Conservation (phyloP, 768 basidiomycete species). For the Tylopilus vinaceipallidus region DNA sequence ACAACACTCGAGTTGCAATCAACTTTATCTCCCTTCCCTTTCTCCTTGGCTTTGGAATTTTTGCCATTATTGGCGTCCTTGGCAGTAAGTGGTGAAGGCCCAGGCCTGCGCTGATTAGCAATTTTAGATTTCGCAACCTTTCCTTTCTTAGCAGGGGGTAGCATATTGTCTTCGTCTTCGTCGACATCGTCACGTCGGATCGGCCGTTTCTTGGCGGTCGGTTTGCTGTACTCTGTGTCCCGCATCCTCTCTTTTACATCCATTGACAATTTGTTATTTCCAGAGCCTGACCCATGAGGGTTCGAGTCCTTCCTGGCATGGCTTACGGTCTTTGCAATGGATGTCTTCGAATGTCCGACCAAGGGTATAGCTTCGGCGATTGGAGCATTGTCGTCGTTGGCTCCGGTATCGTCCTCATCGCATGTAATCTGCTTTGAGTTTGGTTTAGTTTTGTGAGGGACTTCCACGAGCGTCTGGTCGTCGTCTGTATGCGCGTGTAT, state of each 20-base stretch:
- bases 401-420: not conserved
- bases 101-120: not conserved
- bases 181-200: slow-evolving; percentile 4
- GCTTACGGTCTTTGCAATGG: not conserved
- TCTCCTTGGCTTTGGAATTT: not conserved
- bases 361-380: not conserved
- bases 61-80: not conserved
- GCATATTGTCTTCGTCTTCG: not conserved
- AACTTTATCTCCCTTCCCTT: not conserved
- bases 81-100: not conserved
- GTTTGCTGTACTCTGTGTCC: not conserved
- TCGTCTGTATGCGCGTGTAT: slow-evolving; percentile 22
- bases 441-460: slow-evolving; percentile 11
- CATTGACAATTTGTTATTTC: too few species aligned
- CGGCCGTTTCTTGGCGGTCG: slow-evolving; percentile 6
- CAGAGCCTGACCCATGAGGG: too few species aligned
- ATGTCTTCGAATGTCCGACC: not conserved
- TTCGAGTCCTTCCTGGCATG: not conserved
- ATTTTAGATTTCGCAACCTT: slow-evolving; percentile 1
- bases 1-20: not conserved
- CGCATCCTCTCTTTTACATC: not conserved
- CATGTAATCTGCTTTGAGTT: not conserved
- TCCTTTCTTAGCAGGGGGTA: slow-evolving; percentile 17
- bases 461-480: slow-evolving; percentile 27
- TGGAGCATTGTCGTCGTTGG: not conserved